Conservation (phyloP, 2,329 filamentous ascomycete species). For the Ophiostoma piceae region DNA sequence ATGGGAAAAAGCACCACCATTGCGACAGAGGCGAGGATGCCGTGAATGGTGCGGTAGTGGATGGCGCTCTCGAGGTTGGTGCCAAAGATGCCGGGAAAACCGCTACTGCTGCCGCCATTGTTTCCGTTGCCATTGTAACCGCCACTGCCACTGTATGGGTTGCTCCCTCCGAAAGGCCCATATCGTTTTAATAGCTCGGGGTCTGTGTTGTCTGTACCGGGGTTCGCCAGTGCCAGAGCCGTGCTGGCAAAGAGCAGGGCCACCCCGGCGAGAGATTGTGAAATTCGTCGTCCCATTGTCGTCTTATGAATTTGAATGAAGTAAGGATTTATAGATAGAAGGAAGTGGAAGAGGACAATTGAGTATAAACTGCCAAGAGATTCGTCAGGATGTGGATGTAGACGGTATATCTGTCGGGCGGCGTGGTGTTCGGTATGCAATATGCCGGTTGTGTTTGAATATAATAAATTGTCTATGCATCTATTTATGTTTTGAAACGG, state of each 20-base stretch:
- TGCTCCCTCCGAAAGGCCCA: conserved; percentile 16
- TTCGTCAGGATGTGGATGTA: neutral
- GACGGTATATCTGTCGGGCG: neutral
- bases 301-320: neutral
- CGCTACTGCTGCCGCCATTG: conserved; percentile 15
- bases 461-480: neutral
- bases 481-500: neutral
- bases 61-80: conserved; percentile 33
- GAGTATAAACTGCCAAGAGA: neutral
- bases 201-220: neutral
- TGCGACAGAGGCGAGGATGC: conserved; percentile 38
- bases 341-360: neutral
- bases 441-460: neutral
- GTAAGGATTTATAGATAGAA: neutral
- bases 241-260: neutral
- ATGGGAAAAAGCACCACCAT: conserved; percentile 43
- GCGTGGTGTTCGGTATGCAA: neutral
- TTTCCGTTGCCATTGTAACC: neutral
- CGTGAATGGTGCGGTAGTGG: conserved; percentile 38
- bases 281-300: neutral
- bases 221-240: neutral
- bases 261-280: neutral
- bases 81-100: conserved; percentile 27
- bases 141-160: conserved; percentile 6
- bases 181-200: neutral